phyloP scores from a whole-genome alignment of 2,329 filamentous ascomycete genomes.

The Camptophora hylomeconis region DNA sequence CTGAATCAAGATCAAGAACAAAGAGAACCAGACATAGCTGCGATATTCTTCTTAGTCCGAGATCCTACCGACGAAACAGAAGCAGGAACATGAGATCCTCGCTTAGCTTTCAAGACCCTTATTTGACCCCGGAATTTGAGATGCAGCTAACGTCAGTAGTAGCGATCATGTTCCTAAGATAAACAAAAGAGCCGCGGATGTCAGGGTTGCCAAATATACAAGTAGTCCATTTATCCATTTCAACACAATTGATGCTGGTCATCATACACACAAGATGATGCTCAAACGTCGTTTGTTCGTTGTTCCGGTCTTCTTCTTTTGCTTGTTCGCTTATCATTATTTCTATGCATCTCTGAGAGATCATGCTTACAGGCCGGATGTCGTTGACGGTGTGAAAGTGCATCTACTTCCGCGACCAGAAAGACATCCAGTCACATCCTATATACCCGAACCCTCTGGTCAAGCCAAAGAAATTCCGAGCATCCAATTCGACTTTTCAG shows the following conservation, averaged over 20 bases:
- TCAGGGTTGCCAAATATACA: too few relatives aligned
- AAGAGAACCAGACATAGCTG: too few relatives aligned
- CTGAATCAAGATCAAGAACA: too few relatives aligned
- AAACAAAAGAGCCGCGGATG: too few relatives aligned
- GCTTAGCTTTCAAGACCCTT: too few relatives aligned
- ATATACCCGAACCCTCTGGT: slow-evolving; percentile 11
- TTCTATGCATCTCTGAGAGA: slow-evolving; percentile 7
- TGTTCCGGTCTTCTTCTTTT: slow-evolving; percentile 11
- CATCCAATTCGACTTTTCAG: slow-evolving; percentile 17
- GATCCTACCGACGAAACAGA: too few relatives aligned
- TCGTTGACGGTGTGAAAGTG: slow-evolving; percentile 3
- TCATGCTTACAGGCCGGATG: slow-evolving; percentile 2
- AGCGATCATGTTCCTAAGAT: too few relatives aligned
- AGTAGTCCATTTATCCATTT: too few relatives aligned
- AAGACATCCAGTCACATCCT: slow-evolving; percentile 11
- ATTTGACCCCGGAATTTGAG: too few relatives aligned
- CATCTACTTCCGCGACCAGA: slow-evolving; percentile 14
- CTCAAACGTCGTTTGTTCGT: slow-evolving; percentile 15
- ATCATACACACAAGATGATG: slow-evolving; percentile 9
- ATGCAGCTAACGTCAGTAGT: too few relatives aligned
- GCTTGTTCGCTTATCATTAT: slow-evolving; percentile 13
- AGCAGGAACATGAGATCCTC: too few relatives aligned
- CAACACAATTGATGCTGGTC: background rate
- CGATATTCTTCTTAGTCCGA: too few relatives aligned
- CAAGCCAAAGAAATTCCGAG: slow-evolving; percentile 11